Conservation (phyloP, 768 basidiomycete species). For the Glaciozyma martinii region DNA sequence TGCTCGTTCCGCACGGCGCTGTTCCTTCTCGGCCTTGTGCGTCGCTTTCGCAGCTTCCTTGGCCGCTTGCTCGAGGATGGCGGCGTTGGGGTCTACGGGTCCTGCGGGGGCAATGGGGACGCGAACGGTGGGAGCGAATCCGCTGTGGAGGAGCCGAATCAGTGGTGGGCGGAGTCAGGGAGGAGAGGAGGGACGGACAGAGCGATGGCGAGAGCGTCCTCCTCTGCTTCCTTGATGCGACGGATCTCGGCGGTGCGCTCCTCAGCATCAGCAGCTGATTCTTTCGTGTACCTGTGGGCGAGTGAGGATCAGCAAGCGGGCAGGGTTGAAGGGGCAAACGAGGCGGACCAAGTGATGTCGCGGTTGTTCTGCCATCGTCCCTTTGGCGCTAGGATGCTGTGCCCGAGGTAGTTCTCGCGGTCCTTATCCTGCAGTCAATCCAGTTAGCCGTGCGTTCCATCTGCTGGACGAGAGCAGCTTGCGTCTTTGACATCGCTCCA, state of each 20-base stretch:
- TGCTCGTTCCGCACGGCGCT: conserved; percentile 31
- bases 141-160: conserved; percentile 44
- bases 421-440: conserved; percentile 26
- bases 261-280: conserved; percentile 1
- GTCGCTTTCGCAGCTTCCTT: conserved; percentile 38
- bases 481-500: conserved; percentile 28
- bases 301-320: too few relatives aligned
- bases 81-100: conserved; percentile 22
- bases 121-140: conserved; percentile 48
- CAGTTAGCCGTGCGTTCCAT: not conserved
- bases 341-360: conserved; percentile 85
- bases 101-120: conserved; percentile 32
- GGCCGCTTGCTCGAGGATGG: conserved; percentile 36
- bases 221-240: conserved; percentile 76
- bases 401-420: conserved; percentile 80
- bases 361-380: conserved; percentile 85
- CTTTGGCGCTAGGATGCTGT: conserved; percentile 51
- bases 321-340: conserved; percentile 10
- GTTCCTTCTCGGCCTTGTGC: conserved; percentile 45
- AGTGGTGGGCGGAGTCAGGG: not conserved
- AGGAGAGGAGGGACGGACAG: conserved; percentile 47
- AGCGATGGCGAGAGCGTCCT: conserved; percentile 72
- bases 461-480: not conserved
- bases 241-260: conserved; percentile 61
- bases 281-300: too few relatives aligned